A percentile compares a stretch with the other conserved stretches of the same genome.
These are phyloP conservation scores for Phytophthora parvispora DNA, from an alignment of 352 stramenopile species.

Conservation along the genomic window DNA sequence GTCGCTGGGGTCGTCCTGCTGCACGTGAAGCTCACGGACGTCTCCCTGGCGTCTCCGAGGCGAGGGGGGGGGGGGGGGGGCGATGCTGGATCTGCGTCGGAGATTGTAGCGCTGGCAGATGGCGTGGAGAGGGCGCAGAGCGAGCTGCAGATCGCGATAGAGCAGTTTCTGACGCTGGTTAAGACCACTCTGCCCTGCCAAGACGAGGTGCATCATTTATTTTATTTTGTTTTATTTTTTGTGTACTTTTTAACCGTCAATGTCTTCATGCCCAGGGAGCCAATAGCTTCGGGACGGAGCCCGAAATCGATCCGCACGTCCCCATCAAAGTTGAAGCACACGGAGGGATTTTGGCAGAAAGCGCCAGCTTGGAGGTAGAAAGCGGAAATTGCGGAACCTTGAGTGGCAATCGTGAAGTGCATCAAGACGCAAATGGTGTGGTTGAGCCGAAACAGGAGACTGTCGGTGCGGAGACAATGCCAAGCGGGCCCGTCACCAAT, in stretches of 20 bases:
- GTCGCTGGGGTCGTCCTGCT: background rate
- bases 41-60: too few relatives aligned
- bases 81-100: background rate
- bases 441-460: background rate
- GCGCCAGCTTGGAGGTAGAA: background rate
- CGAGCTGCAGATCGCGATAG: background rate
- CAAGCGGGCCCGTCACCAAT: background rate
- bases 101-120: background rate
- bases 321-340: background rate
- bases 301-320: background rate
- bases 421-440: background rate
- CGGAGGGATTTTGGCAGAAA: background rate
- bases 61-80: too few relatives aligned
- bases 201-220: background rate
- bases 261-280: too few relatives aligned
- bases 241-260: too few relatives aligned
- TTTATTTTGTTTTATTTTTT: too few relatives aligned
- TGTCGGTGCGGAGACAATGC: background rate
- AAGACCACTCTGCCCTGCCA: background rate
- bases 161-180: background rate
- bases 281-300: background rate
- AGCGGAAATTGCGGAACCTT: background rate
- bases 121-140: background rate
- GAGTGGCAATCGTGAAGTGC: background rate
- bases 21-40: background rate